Evolutionary conservation across 345 rosid genomes (phyloP), one percentile per base, ranked within the genome.

Genomic region (Sonneratia caseolaris): DNA sequence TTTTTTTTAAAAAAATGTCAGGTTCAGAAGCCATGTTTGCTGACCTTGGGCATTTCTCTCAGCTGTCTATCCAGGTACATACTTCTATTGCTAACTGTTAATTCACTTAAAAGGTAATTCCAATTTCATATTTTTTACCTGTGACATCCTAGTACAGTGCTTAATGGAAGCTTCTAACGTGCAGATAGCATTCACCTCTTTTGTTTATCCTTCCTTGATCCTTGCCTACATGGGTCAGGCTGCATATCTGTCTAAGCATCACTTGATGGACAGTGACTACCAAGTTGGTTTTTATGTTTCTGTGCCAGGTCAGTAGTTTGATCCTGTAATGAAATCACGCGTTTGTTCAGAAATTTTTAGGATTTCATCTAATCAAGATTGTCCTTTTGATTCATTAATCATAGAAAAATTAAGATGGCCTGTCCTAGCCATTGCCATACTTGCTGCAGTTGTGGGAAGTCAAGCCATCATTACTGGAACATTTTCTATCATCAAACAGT

Each of bases 201-300:
- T 93, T 75, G 98, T 93, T 19, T 93, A 93, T 79, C 98, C 98
- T 27, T 87, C 97, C 7, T 76, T 93, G 83, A 84, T 91, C 76
- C 92, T 93, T 14, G 98, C 98, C 5, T 93, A 93, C 75, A 93
- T 93, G 97, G 98, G 98, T 70, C 97, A 93, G 81, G 98, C 98
- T 55, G 97, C 98, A 16, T 91, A 86, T 77, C 87, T 93, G 5
- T 93, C 98, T 1, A 79, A 79, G 79, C 93, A 93, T 74, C 91
- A 89, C 66, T 36, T 15, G 42, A 68, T 74, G 10, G 89, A 85
- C 35, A 74, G 68, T 36, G 79, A 78, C 11, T 82, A 87, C 76
- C 75, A 64, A 57, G 78, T 92, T 24, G 94, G 96, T 32, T 92
- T 92, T 78, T 92, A 92, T 56, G 92, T 90, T 43, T 92, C 97